phyloP scores from a whole-genome alignment of 2,329 filamentous ascomycete genomes.

The Didymella pomorum region DNA sequence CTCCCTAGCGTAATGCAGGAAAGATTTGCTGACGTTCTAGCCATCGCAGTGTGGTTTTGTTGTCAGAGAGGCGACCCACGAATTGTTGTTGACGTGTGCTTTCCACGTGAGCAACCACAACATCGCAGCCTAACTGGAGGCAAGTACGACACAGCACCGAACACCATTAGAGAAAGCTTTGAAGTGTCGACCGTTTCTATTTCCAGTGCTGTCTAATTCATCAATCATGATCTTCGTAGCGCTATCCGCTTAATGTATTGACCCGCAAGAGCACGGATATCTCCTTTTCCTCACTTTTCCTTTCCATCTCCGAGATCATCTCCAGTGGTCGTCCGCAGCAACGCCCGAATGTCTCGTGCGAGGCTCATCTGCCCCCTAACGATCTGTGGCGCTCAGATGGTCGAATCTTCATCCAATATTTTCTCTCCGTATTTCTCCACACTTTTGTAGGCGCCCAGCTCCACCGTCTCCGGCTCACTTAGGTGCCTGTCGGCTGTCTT shows the following conservation, averaged over 20 bases:
- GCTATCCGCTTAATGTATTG: slow-evolving; percentile 1
- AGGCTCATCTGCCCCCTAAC: slow-evolving; percentile 1
- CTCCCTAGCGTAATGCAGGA: too few species aligned
- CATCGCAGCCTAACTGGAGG: not conserved
- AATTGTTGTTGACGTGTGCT: too few species aligned
- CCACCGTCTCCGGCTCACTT: slow-evolving; percentile 7
- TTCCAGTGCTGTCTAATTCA: not conserved
- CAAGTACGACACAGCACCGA: not conserved
- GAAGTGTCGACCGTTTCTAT: not conserved
- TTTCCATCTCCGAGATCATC: slow-evolving; percentile 1
- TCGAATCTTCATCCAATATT: not conserved
- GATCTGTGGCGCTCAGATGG: slow-evolving; percentile 1
- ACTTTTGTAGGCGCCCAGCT: slow-evolving; percentile 9
- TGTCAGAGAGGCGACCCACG: too few species aligned
- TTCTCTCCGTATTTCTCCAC: slow-evolving; percentile 9
- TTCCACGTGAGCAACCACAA: not conserved
- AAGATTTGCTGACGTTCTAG: too few species aligned
- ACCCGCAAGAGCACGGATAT: slow-evolving; percentile 5
- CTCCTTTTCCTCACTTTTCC: slow-evolving; percentile 2
- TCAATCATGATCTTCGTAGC: slow-evolving; percentile 6
- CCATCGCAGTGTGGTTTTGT: too few species aligned
- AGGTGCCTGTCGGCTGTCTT: slow-evolving; percentile 1
- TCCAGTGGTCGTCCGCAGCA: not conserved
- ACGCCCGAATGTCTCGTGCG: slow-evolving; percentile 4
- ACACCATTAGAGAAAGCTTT: not conserved